Conservation (phyloP, 1,284 basidiomycete genomes). For the Trichosporon coremiiforme region DNA sequence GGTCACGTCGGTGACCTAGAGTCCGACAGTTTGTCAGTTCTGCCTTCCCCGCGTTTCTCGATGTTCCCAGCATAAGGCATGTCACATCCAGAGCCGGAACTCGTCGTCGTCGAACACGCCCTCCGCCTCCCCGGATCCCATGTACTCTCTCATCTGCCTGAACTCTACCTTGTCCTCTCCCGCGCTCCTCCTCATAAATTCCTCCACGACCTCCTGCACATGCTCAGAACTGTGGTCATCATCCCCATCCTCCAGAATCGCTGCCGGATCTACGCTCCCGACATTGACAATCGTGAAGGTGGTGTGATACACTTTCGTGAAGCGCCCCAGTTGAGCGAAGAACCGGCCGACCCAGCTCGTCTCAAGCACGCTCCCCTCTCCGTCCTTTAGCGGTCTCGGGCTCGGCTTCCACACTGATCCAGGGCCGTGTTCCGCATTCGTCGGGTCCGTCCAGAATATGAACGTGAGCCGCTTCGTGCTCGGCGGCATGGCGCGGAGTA, state of each 20-base stretch:
- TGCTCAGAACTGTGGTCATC: not conserved
- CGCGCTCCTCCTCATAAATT: not conserved
- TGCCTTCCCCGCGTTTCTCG: not conserved
- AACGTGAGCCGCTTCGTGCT: not conserved
- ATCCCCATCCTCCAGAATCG: not conserved
- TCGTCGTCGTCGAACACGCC: constrained; percentile 17
- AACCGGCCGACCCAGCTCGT: constrained; percentile 3
- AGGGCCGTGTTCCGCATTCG: not conserved
- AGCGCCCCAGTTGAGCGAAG: not conserved
- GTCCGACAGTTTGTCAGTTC: not conserved
- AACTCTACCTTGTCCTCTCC: not conserved
- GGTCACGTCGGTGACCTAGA: not conserved
- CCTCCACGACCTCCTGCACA: constrained; percentile 2
- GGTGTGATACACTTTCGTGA: not conserved
- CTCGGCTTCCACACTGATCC: not conserved
- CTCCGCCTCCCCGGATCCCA: not conserved
- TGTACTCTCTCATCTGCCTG: not conserved
- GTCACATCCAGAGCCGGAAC: not conserved
- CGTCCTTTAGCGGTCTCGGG: not conserved
- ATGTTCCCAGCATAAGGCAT: not conserved
- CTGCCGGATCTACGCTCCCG: not conserved
- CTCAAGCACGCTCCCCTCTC: not conserved
- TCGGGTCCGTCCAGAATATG: constrained; percentile 18
- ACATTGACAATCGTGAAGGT: not conserved
- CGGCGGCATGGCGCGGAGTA: constrained; percentile 10